phyloP scores from a whole-genome alignment of 2,329 filamentous ascomycete species.

The Aspergillus phoenicis region DNA sequence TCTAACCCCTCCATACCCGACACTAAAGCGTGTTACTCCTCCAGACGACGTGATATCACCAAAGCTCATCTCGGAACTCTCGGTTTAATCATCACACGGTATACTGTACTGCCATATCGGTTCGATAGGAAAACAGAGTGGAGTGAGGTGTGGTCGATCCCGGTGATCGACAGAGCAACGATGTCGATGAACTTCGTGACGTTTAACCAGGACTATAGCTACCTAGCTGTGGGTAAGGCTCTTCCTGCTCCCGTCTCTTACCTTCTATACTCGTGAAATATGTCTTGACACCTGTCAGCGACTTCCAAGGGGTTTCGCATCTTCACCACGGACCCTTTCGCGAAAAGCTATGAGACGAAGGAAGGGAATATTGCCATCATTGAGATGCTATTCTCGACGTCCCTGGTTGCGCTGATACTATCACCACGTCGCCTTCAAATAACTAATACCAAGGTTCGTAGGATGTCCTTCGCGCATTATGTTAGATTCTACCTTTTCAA shows the following conservation, averaged over 20 bases:
- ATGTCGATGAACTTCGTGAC: conserved; percentile 97
- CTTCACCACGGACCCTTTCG: conserved; percentile 95
- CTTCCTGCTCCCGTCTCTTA: conserved; percentile 9
- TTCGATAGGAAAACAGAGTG: not conserved
- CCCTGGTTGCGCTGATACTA: conserved; percentile 87
- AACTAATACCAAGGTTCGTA: conserved; percentile 87
- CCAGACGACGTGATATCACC: not conserved
- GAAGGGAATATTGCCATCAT: conserved; percentile 94
- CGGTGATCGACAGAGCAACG: conserved; percentile 29
- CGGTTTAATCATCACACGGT: not conserved
- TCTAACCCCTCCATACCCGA: conserved; percentile 21
- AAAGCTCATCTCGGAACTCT: not conserved
- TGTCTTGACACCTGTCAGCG: conserved; percentile 54
- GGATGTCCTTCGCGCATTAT: conserved; percentile 9
- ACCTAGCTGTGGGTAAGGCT: conserved; percentile 82
- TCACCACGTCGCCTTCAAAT: conserved; percentile 92
- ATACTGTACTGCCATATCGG: not conserved
- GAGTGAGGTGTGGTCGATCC: conserved; percentile 13
- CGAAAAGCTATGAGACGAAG: conserved; percentile 90
- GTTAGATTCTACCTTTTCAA: not conserved
- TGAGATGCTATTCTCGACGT: conserved; percentile 99
- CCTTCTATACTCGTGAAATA: conserved; percentile 5
- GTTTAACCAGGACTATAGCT: conserved; percentile 98
- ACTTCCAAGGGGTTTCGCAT: conserved; percentile 94
- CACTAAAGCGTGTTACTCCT: conserved; percentile 5